Evolutionary conservation across 345 rosid genomes (phyloP).

Genomic region (Passiflora organensis): DNA sequence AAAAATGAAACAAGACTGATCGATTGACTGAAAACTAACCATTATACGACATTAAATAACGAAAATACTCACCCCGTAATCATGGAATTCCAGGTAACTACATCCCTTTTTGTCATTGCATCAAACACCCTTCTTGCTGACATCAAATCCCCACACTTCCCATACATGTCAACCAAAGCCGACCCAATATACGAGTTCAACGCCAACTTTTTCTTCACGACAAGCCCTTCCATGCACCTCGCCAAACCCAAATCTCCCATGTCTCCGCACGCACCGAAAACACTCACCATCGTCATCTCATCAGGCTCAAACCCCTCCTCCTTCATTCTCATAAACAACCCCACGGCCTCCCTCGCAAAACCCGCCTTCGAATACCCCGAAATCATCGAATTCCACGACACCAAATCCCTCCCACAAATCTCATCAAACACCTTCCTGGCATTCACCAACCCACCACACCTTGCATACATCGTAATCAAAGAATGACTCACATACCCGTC

Average conservation of each 20-base stretch:
- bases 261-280: constrained; percentile 66
- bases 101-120: constrained; percentile 54
- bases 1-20: too few relatives aligned
- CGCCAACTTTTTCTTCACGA: constrained; percentile 38
- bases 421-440: constrained; percentile 76
- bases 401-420: constrained; percentile 51
- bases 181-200: constrained; percentile 52
- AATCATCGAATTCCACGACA: constrained; percentile 93
- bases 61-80: constrained; percentile 52
- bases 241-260: constrained; percentile 68
- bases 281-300: constrained; percentile 78
- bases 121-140: constrained; percentile 67
- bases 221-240: constrained; percentile 50
- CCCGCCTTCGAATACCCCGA: constrained; percentile 77
- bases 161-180: constrained; percentile 73
- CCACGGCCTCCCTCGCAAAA: constrained; percentile 47
- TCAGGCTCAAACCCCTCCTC: constrained; percentile 54
- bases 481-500: constrained; percentile 62
- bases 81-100: constrained; percentile 83
- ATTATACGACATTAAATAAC: background rate
- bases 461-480: constrained; percentile 54
- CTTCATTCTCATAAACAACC: constrained; percentile 56
- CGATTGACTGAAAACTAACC: too few relatives aligned
- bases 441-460: constrained; percentile 28
- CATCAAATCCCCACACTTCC: constrained; percentile 69